These are phyloP conservation scores for Ilex paraguariensis DNA, from an alignment of 305 asterid genomes.

Conservation along the genomic window DNA sequence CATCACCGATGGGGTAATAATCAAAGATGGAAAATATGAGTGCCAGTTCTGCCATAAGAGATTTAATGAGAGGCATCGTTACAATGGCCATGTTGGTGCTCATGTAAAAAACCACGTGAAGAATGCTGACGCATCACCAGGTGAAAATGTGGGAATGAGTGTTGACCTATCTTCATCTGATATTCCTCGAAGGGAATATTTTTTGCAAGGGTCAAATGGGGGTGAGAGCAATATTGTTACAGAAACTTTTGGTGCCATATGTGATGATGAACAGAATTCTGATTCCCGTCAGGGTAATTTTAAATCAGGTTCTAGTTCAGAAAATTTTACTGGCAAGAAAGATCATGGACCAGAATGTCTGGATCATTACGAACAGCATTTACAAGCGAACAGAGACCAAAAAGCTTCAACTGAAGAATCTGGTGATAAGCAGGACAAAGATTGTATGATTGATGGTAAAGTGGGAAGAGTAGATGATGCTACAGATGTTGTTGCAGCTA, in stretches of 20 bases:
- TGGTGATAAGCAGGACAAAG: conserved; percentile 25
- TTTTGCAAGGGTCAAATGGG: conserved; percentile 21
- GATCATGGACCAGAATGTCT: not conserved
- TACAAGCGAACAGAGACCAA: not conserved
- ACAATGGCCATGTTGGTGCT: conserved; percentile 70
- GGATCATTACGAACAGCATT: not conserved
- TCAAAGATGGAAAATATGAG: conserved; percentile 61
- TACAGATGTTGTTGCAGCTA: conserved; percentile 17
- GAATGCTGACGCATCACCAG: conserved; percentile 32
- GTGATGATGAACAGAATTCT: conserved; percentile 19
- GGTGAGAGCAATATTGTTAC: conserved; percentile 15
- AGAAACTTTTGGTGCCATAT: conserved; percentile 19
- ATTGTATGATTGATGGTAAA: conserved; percentile 15
- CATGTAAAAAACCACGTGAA: conserved; percentile 57
- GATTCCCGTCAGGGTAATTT: not conserved
- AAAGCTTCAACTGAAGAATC: not conserved
- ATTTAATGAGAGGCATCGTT: conserved; percentile 53
- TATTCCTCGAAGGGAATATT: conserved; percentile 24
- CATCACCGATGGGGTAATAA: conserved; percentile 65
- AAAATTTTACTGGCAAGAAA: not conserved
- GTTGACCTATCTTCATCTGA: conserved; percentile 15
- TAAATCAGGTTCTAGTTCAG: not conserved
- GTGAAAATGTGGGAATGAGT: conserved; percentile 16
- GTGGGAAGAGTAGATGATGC: conserved; percentile 19
- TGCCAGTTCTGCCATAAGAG: conserved; percentile 76